Base-by-base conservation (phyloP, 106 monocot genomes). In the Allium fistulosum region DNA sequence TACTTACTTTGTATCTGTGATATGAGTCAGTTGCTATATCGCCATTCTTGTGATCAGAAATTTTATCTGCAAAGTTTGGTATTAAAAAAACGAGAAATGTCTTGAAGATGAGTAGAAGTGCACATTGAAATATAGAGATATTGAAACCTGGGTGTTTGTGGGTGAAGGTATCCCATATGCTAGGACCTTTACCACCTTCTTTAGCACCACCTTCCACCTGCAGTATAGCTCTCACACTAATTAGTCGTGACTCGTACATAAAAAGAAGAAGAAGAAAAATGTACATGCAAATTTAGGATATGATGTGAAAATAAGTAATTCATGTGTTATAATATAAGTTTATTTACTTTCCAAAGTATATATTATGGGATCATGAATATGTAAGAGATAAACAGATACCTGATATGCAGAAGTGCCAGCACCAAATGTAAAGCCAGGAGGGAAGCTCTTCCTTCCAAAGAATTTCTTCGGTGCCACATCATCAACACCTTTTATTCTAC, bases 111-210 rank as follows among this genome's bases (percentile, higher is more conserved):
- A 37, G 37, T 37, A 37, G 5, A 37, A 37, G 37, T 5, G 5
- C 37, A 37, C 2, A 37, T 37, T 37, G 5, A 37, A 37, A 37
- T 5, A 37, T 37, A 37, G 9, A 59, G 46, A 63, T 27, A 37
- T 13, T n/a, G 7, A 65, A 10, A 65, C 65, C 65, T 65, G 65
- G 65, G 65, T 48, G 65, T 16, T 7, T 17, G 49, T 65, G 65
- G 65, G 65, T 65, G 65, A 48, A 65, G 13, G 65, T 65, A 48
- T 65, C 65, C 65, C 65, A 65, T 27, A 65, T 65, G 48, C 65
- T 65, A 8, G 14, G 65, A 8, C 65, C 65, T 50, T 17, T 47
- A 9, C 65, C 65, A 10, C 49, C 65, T 65, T 65, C 65, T 15
- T 18, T 65, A 16, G 46, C 46, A n/a, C 26, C 65, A 11, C 65